Base-by-base conservation (phyloP, 2,329 filamentous ascomycete species). In the Diplocarpon mali region DNA sequence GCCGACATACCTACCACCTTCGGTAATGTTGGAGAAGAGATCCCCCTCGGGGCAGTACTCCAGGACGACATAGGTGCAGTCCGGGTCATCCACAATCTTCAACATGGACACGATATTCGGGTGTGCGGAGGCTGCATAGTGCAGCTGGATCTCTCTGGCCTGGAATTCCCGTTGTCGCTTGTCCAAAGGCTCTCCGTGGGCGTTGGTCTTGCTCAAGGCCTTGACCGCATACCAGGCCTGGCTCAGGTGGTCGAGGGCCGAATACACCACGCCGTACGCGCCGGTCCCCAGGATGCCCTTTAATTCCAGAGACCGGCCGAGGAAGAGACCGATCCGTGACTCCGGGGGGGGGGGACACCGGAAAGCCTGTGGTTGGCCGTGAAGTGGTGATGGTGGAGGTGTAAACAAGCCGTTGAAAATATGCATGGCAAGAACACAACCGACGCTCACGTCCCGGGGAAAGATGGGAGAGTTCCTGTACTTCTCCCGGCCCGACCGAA, bases 11-110 rank as follows among this genome's bases (percentile, higher is more conserved):
- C 86, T 85, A 62, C 88, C 85, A 60, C 85, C 79, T 67, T 96
- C 90, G 50, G 92, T 96, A 67, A 98, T 98, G 69, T 93, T 95
- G 64, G 85, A 83, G 68, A 98, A 98, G 53, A 98, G 69, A 64
- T 98, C 92, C 61, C 92, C 92, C 65, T 96, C 92, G 6, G 88
- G 87, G 69, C 90, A 96, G 66, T 89, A 96, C 66, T 98, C 92
- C 64, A 98, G 76, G 54, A 98, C 84, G 58, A 96, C 90, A 67
- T 87, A 96, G 53, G 89, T 93, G 73, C 88, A 95, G 65, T 95
- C 88, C 49, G 77, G 72, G 59, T 85, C 83, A 66, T 95, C 87
- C 70, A 96, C 78, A 61, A 96, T 95, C 72, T 92, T 89, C 56
- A 87, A 73, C 72, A 98, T 78, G 56, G 88, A 92, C 50, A 96